phyloP scores from a whole-genome alignment of 345 rosid genomes.

The Brassica carinata region DNA sequence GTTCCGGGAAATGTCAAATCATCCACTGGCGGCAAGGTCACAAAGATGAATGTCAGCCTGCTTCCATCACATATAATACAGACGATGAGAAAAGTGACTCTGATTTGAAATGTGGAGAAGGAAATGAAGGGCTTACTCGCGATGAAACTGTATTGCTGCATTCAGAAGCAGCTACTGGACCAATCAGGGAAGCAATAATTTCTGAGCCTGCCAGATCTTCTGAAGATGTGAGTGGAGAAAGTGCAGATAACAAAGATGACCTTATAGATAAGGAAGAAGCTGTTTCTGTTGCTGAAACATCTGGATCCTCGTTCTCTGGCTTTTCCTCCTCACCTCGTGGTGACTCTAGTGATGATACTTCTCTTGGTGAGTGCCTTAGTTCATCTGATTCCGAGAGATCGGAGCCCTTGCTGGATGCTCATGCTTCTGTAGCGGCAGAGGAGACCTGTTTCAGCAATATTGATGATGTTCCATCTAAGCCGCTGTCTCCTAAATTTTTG shows the following conservation, averaged over 20 bases:
- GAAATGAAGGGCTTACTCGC: constrained; percentile 27
- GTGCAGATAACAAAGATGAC: constrained; percentile 48
- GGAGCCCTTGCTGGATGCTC: constrained; percentile 45
- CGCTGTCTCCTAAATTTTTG: constrained; percentile 70
- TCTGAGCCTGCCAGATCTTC: constrained; percentile 42
- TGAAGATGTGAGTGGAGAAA: constrained; percentile 41
- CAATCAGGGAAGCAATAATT: constrained; percentile 36
- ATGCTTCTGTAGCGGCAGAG: constrained; percentile 40
- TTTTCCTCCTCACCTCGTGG: constrained; percentile 59
- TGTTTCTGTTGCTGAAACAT: constrained; percentile 54
- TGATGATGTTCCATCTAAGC: constrained; percentile 47
- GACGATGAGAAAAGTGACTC: constrained; percentile 46
- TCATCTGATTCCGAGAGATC: constrained; percentile 63
- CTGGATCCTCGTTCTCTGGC: constrained; percentile 72
- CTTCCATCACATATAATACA: constrained; percentile 30
- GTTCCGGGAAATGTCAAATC: constrained; percentile 91
- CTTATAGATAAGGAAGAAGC: constrained; percentile 49
- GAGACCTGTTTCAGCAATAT: constrained; percentile 42
- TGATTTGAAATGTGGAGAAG: constrained; percentile 41
- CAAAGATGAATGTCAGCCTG: constrained; percentile 76
- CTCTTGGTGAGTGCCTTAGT: constrained; percentile 61
- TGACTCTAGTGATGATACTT: constrained; percentile 76
- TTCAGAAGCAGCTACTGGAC: constrained; percentile 40
- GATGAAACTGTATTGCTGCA: constrained; percentile 40
- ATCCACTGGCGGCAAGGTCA: constrained; percentile 98